Percentiles rank a stretch among this genome's conserved stretches.
Conservation (phyloP, 768 basidiomycete genomes). For the Hebeloma cylindrosporum region DNA sequence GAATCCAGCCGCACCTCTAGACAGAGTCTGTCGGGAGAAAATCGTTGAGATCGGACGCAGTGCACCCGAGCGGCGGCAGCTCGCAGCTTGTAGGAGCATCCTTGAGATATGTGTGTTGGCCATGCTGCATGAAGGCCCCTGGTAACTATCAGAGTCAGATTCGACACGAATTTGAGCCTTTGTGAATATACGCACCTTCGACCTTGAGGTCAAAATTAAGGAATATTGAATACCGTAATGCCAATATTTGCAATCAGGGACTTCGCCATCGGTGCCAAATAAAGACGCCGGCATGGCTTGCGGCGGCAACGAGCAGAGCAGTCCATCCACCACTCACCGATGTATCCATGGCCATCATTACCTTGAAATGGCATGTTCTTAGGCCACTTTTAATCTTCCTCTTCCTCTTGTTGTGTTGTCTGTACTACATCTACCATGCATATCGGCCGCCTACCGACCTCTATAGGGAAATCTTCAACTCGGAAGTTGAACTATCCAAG, state of each 20-base stretch:
- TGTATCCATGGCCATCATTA: conserved; percentile 15
- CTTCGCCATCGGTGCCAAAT: conserved; percentile 1
- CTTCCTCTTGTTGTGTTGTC: conserved; percentile 17
- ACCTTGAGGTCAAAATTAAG: too few species aligned
- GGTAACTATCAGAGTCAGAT: too few species aligned
- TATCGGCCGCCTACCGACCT: conserved; percentile 38
- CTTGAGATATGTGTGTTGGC: conserved; percentile 4
- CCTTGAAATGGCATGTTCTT: conserved; percentile 17
- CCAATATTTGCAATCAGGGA: background rate
- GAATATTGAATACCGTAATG: too few species aligned
- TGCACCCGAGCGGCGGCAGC: background rate
- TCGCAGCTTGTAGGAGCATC: conserved; percentile 5
- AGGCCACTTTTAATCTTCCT: conserved; percentile 19
- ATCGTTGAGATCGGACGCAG: background rate
- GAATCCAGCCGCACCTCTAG: too few species aligned
- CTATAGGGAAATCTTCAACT: conserved; percentile 32
- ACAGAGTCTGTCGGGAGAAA: too few species aligned
- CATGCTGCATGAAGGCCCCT: too few species aligned
- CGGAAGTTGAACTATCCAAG: conserved; percentile 32
- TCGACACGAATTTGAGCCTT: too few species aligned
- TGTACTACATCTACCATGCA: conserved; percentile 34
- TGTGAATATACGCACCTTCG: too few species aligned
- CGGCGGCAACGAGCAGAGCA: background rate
- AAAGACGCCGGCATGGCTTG: background rate
- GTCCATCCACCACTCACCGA: background rate